Evolutionary conservation across 768 basidiomycete genomes (phyloP).

Genomic region (Leccinellum rugosiceps): DNA sequence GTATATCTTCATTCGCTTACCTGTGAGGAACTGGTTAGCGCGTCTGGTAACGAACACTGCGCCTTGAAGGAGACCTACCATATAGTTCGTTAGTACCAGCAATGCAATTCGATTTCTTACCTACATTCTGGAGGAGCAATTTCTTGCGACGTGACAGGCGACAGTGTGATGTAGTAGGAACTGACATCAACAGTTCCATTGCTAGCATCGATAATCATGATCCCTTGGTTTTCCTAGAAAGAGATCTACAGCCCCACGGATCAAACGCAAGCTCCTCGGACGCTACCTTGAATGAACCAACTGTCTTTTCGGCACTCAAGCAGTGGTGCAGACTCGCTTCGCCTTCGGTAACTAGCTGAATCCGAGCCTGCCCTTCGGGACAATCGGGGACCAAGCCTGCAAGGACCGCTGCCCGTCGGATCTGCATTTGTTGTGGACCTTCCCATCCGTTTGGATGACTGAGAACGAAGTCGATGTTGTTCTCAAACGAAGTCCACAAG

Average conservation of each 20-base stretch:
- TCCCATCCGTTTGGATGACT: conserved; percentile 51
- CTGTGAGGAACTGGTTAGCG: conserved; percentile 37
- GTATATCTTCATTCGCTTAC: conserved; percentile 22
- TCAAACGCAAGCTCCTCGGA: neutral
- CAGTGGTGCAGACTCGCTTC: conserved; percentile 53
- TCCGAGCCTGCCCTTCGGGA: conserved; percentile 32
- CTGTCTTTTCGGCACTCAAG: conserved; percentile 35
- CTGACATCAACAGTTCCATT: conserved; percentile 64
- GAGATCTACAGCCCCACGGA: neutral
- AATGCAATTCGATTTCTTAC: neutral
- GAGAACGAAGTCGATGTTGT: conserved; percentile 43
- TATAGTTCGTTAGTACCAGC: neutral
- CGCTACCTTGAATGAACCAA: conserved; percentile 26
- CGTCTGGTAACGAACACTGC: conserved; percentile 49
- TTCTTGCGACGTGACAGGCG: conserved; percentile 40
- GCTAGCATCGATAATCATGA: conserved; percentile 57
- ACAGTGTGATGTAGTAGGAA: conserved; percentile 42
- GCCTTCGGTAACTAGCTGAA: conserved; percentile 50
- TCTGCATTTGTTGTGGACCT: conserved; percentile 40
- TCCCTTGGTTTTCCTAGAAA: conserved; percentile 40
- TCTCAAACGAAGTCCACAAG: conserved; percentile 41
- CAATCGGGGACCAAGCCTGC: conserved; percentile 40
- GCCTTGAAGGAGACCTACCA: conserved; percentile 45
- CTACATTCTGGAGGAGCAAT: conserved; percentile 46
- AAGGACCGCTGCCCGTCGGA: conserved; percentile 41